Evolutionary conservation across 2,329 filamentous ascomycete species (phyloP).

Genomic region (Aspergillus fischeri): DNA sequence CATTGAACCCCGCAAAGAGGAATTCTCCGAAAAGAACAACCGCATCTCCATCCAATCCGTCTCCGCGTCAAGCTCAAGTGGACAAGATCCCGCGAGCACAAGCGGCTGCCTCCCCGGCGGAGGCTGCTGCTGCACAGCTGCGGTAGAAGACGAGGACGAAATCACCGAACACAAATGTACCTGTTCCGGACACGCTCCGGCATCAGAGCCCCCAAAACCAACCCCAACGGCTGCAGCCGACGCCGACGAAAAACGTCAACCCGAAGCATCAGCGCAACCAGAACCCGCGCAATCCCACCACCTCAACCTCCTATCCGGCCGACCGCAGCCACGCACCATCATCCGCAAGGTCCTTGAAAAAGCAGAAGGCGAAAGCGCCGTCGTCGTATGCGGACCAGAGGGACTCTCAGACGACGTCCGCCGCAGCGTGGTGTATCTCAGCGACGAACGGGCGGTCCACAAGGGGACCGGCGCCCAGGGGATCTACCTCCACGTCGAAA

Average conservation of each 20-base stretch:
- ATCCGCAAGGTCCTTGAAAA: constrained; percentile 55
- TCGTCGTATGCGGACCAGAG: constrained; percentile 59
- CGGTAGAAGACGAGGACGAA: constrained; percentile 44
- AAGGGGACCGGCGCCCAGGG: constrained; percentile 65
- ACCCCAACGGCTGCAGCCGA: background rate
- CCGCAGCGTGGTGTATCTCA: constrained; percentile 51
- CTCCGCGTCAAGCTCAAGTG: background rate
- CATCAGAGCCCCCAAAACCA: background rate
- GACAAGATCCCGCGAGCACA: background rate
- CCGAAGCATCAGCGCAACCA: constrained; percentile 5
- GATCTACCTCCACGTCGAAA: constrained; percentile 57
- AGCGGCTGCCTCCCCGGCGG: constrained; percentile 24
- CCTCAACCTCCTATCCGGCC: constrained; percentile 42
- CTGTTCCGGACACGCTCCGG: constrained; percentile 29
- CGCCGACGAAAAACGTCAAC: background rate
- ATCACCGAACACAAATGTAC: constrained; percentile 33
- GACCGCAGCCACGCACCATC: constrained; percentile 50
- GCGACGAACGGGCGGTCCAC: constrained; percentile 63
- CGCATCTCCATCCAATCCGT: constrained; percentile 18
- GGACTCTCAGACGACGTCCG: constrained; percentile 55
- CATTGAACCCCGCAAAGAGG: constrained; percentile 6
- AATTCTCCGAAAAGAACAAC: constrained; percentile 18
- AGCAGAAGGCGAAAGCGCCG: constrained; percentile 58
- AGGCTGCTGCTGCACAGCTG: constrained; percentile 48
- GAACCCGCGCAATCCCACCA: background rate